phyloP scores from a whole-genome alignment of 345 rosid species.

The Pugionium cornutum region DNA sequence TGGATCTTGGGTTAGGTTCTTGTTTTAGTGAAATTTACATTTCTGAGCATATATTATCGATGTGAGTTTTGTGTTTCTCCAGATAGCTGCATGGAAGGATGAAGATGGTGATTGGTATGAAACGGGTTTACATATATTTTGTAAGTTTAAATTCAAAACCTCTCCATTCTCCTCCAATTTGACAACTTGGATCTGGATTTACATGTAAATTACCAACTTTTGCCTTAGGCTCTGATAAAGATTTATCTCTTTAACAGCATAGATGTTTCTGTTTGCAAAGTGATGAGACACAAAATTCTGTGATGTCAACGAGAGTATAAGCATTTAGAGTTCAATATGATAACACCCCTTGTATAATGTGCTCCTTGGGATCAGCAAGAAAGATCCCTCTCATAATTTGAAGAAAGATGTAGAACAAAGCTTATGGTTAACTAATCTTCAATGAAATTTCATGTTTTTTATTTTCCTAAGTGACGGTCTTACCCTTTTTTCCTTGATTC shows the following conservation, averaged over 20 bases:
- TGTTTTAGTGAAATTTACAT: background rate
- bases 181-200: background rate
- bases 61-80: conserved; percentile 25
- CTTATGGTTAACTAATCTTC: background rate
- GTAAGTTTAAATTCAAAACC: conserved; percentile 48
- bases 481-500: conserved; percentile 1
- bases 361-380: background rate
- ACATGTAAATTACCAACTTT: background rate
- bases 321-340: background rate
- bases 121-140: conserved; percentile 92
- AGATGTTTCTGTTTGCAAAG: conserved; percentile 4
- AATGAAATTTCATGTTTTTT: background rate
- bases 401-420: background rate
- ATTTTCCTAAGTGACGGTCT: conserved; percentile 44
- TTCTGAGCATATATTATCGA: background rate
- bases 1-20: conserved; percentile 12
- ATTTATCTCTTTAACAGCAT: background rate
- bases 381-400: background rate
- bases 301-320: too few species aligned
- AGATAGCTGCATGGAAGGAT: conserved; percentile 98
- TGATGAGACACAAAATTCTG: too few species aligned
- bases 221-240: background rate
- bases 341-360: background rate
- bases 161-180: background rate
- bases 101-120: conserved; percentile 94